phyloP scores from a whole-genome alignment of 2,329 filamentous ascomycete genomes.

The Teratosphaeriaceae sp. region DNA sequence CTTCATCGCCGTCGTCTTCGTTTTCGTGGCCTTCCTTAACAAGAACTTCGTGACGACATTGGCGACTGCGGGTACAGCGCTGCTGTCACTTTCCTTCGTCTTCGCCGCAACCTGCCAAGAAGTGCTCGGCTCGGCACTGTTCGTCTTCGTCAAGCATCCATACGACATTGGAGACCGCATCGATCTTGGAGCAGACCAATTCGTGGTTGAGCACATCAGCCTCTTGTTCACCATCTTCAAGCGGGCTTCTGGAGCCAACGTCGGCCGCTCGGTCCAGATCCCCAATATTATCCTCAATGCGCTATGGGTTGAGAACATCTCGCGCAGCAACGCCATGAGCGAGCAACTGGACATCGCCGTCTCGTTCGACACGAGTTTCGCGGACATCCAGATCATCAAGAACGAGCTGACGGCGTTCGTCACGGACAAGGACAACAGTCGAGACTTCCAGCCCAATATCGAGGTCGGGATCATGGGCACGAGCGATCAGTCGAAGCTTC shows the following conservation, averaged over 20 bases:
- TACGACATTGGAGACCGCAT: conserved; percentile 95
- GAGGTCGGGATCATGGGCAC: conserved; percentile 71
- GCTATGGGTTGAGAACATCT: conserved; percentile 92
- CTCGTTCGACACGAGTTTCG: conserved; percentile 79
- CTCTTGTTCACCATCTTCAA: conserved; percentile 90
- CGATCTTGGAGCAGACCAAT: conserved; percentile 61
- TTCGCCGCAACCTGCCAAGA: conserved; percentile 90
- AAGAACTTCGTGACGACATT: conserved; percentile 78
- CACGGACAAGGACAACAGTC: conserved; percentile 70
- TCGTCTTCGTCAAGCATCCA: conserved; percentile 97
- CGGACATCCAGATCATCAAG: conserved; percentile 80
- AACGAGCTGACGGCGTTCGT: conserved; percentile 83
- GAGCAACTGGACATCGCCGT: conserved; percentile 76
- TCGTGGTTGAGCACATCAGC: conserved; percentile 89
- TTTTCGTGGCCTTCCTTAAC: conserved; percentile 75
- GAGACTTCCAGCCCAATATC: conserved; percentile 85
- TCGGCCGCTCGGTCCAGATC: conserved; percentile 55
- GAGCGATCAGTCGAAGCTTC: conserved; percentile 79
- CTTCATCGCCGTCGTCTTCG: conserved; percentile 61
- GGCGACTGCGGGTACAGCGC: conserved; percentile 81
- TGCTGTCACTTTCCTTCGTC: conserved; percentile 94
- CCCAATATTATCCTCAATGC: conserved; percentile 90
- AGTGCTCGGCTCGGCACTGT: conserved; percentile 96
- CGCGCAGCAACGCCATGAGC: conserved; percentile 84
- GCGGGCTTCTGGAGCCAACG: conserved; percentile 72